These are phyloP conservation scores for Picocystis sp. DNA, from an alignment of 163 green algal species.

Conservation along the genomic window DNA sequence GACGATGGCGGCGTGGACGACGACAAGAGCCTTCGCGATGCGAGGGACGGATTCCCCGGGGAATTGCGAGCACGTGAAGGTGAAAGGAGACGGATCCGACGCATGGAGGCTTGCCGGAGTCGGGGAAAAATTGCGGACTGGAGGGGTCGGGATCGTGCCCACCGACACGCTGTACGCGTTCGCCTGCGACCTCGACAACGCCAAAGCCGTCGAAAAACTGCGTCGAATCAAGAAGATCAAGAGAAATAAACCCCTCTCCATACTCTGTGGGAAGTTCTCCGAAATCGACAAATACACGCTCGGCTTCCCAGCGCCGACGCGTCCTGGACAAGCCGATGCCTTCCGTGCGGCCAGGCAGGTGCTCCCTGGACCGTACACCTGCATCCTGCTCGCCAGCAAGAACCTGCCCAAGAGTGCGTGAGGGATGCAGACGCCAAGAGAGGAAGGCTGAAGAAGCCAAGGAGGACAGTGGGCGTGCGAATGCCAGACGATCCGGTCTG, in stretches of 20 bases:
- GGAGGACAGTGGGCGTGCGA: constrained; percentile 65
- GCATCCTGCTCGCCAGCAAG: constrained; percentile 83
- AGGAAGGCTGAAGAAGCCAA: constrained; percentile 24
- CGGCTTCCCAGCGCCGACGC: constrained; percentile 16
- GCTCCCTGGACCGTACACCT: constrained; percentile 81
- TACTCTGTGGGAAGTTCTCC: constrained; percentile 44
- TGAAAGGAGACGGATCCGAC: constrained; percentile 42
- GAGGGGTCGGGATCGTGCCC: constrained; percentile 70
- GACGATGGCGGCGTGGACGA: too few species aligned
- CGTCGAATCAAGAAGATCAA: constrained; percentile 46
- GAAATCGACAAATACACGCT: constrained; percentile 53
- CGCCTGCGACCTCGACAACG: constrained; percentile 64
- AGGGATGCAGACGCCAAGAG: constrained; percentile 27
- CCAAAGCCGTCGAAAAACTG: constrained; percentile 48
- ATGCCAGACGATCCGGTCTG: constrained; percentile 44
- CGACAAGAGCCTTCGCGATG: too few species aligned
- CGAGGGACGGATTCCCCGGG: too few species aligned
- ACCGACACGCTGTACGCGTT: constrained; percentile 75
- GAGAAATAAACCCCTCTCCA: constrained; percentile 65
- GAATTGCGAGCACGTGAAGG: constrained; percentile 5
- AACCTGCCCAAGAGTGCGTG: constrained; percentile 55
- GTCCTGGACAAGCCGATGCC: constrained; percentile 41
- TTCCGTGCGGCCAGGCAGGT: constrained; percentile 61
- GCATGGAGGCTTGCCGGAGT: constrained; percentile 43
- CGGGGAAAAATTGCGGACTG: constrained; percentile 31